Conservation (phyloP, 495 filamentous ascomycete species). For the Echria macrotheca region DNA sequence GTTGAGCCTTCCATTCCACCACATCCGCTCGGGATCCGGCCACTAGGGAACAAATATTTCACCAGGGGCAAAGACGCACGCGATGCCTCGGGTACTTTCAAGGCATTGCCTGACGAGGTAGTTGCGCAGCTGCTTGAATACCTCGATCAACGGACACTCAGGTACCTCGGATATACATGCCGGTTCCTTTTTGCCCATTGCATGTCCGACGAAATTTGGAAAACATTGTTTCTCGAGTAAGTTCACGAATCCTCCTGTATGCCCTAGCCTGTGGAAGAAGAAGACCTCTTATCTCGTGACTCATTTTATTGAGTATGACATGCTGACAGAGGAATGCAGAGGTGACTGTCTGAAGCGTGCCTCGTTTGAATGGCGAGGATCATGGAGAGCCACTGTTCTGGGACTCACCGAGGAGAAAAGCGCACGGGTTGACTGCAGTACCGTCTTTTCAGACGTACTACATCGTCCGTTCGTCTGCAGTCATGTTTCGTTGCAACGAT, state of each 20-base stretch:
- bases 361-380: constrained; percentile 69
- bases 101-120: constrained; percentile 72
- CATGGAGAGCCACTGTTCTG: constrained; percentile 80
- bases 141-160: constrained; percentile 58
- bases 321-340: constrained; percentile 2
- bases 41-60: constrained; percentile 76
- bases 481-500: constrained; percentile 61
- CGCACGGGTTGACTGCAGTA: constrained; percentile 58
- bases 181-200: constrained; percentile 86
- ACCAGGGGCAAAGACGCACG: constrained; percentile 61
- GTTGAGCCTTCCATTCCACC: constrained; percentile 65
- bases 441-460: constrained; percentile 85
- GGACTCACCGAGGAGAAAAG: constrained; percentile 47
- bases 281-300: not conserved
- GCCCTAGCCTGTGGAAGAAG: too few species aligned
- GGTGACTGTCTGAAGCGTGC: constrained; percentile 17
- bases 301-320: not conserved
- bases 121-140: constrained; percentile 69
- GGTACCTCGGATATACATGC: constrained; percentile 72
- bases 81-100: constrained; percentile 55
- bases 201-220: constrained; percentile 85
- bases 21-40: constrained; percentile 84
- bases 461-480: constrained; percentile 91
- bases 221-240: constrained; percentile 79
- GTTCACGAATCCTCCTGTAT: constrained; percentile 26